Percentiles rank a stretch among this genome's conserved stretches.
Evolutionary conservation across 208 protist species (phyloP).

Genomic region (Acanthamoeba triangularis): DNA sequence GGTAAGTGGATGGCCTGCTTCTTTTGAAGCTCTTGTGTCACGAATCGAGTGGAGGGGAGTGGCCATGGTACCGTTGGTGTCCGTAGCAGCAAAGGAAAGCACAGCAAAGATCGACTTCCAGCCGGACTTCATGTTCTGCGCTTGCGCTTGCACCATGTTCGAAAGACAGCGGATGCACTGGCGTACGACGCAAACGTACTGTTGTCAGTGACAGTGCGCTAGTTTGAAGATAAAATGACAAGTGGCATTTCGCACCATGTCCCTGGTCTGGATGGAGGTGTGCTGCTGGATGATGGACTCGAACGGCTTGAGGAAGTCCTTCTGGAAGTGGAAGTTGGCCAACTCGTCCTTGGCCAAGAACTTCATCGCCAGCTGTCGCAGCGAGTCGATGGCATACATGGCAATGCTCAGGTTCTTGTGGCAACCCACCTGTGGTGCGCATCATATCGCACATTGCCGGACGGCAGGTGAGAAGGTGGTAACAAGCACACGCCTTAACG

Average conservation of each 20-base stretch:
- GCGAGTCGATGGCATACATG: conserved; percentile 94
- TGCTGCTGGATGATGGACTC: conserved; percentile 90
- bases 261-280: conserved; percentile 84
- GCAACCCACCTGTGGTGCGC: conserved; percentile 83
- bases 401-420: conserved; percentile 90
- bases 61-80: conserved; percentile 65
- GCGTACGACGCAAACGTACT: too few species aligned
- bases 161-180: conserved; percentile 89
- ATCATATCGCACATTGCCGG: background rate
- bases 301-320: conserved; percentile 95
- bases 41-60: background rate
- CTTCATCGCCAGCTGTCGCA: conserved; percentile 94
- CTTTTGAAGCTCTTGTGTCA: too few species aligned
- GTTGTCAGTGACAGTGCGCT: background rate
- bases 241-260: conserved; percentile 82
- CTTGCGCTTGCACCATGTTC: conserved; percentile 87
- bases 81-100: conserved; percentile 84
- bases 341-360: conserved; percentile 95
- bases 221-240: background rate
- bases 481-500: too few species aligned
- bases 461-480: background rate
- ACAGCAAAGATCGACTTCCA: conserved; percentile 92
- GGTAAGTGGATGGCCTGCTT: too few species aligned
- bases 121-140: conserved; percentile 92
- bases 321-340: conserved; percentile 94